A percentile compares a stretch with the other conserved stretches of the same genome.
phyloP scores from a whole-genome alignment of 768 basidiomycete species.

The Phaffia australis region DNA sequence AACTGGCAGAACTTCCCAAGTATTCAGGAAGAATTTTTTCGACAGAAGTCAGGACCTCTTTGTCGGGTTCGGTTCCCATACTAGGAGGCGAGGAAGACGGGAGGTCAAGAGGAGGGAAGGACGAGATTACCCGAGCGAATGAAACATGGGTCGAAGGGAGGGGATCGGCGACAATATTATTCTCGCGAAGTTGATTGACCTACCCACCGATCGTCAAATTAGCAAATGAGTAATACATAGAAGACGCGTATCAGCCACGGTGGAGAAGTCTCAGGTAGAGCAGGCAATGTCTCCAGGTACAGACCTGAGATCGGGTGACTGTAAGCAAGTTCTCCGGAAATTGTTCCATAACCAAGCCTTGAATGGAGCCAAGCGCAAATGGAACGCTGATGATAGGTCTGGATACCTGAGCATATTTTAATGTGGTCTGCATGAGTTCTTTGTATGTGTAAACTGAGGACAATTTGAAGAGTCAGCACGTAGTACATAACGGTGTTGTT shows the following conservation, averaged over 20 bases:
- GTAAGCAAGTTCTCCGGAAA: constrained; percentile 58
- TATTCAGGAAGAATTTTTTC: constrained; percentile 52
- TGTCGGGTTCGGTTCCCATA: constrained; percentile 15
- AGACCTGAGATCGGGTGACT: constrained; percentile 57
- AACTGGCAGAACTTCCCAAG: constrained; percentile 26
- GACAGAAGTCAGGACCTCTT: constrained; percentile 43
- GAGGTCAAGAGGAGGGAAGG: constrained; percentile 35
- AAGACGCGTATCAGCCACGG: background rate
- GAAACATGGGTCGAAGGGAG: constrained; percentile 37
- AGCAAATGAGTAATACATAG: constrained; percentile 9
- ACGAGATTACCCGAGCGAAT: constrained; percentile 29
- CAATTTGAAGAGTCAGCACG: background rate
- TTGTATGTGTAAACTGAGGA: constrained; percentile 54
- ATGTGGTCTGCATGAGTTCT: constrained; percentile 55
- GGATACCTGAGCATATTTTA: constrained; percentile 46
- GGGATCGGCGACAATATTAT: constrained; percentile 43
- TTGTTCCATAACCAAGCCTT: constrained; percentile 54
- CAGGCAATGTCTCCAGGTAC: constrained; percentile 16
- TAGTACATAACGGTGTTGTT: background rate
- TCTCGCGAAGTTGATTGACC: constrained; percentile 53
- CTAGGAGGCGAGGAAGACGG: constrained; percentile 32
- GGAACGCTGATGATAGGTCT: constrained; percentile 58
- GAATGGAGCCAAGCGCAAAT: constrained; percentile 52
- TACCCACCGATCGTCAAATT: constrained; percentile 32
- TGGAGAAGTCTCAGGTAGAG: background rate